Evolutionary conservation across 1,284 basidiomycete species (phyloP).

Genomic region (Peniophora sp.): DNA sequence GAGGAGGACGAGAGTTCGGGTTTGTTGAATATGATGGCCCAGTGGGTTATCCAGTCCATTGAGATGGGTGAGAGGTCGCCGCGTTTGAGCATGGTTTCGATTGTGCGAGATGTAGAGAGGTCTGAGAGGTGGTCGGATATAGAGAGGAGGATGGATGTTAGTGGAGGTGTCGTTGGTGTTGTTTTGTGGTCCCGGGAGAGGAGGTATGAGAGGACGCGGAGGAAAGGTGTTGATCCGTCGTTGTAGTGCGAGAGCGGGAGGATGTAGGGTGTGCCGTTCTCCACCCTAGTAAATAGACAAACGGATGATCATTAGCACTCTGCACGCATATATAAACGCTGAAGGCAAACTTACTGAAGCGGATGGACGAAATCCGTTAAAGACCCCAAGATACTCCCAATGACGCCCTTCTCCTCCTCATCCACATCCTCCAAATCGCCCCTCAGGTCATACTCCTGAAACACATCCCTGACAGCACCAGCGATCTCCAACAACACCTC

Average conservation of each 20-base stretch:
- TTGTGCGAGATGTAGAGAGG: constrained; percentile 49
- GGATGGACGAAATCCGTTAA: constrained; percentile 47
- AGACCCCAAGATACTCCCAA: constrained; percentile 51
- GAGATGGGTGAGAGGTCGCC: constrained; percentile 62
- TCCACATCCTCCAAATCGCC: constrained; percentile 52
- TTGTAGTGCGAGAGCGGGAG: constrained; percentile 45
- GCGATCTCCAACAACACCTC: constrained; percentile 60
- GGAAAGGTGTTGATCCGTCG: constrained; percentile 46
- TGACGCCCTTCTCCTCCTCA: constrained; percentile 54
- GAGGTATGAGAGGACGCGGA: constrained; percentile 49
- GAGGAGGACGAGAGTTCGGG: constrained; percentile 35
- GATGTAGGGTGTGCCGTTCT: constrained; percentile 42
- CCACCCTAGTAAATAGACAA: too few species aligned
- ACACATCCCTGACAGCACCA: constrained; percentile 58
- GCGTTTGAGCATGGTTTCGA: constrained; percentile 51
- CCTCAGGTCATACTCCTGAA: constrained; percentile 61
- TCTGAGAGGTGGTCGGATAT: constrained; percentile 60
- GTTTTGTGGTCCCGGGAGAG: constrained; percentile 49
- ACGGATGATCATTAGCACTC: constrained; percentile 4
- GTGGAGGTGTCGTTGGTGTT: constrained; percentile 46
- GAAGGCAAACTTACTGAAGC: constrained; percentile 51
- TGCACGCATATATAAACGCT: too few species aligned
- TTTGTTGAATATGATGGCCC: constrained; percentile 49
- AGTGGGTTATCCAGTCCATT: constrained; percentile 59
- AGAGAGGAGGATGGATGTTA: constrained; percentile 54